Evolutionary conservation across 1,284 basidiomycete genomes (phyloP).

Genomic region (Phellopilus nigrolimitatus): DNA sequence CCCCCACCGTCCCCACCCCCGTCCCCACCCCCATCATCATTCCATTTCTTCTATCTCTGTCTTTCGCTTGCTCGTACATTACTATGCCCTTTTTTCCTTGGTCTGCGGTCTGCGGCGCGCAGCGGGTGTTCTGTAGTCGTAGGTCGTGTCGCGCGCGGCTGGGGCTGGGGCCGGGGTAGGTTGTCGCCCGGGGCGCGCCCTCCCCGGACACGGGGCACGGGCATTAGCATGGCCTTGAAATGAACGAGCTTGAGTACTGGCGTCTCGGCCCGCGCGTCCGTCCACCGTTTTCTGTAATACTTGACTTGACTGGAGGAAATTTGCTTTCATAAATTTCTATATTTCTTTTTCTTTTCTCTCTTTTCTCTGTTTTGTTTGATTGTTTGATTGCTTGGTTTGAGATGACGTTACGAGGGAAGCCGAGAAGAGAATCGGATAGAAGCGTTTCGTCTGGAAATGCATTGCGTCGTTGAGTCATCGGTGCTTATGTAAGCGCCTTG

Average conservation of each 20-base stretch:
- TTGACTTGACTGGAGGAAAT: neutral
- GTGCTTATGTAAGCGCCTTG: no score
- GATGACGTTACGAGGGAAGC: no score
- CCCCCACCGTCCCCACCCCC: neutral
- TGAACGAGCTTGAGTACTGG: neutral
- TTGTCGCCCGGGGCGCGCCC: neutral
- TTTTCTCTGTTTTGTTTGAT: no score
- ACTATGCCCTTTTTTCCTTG: conserved; percentile 8
- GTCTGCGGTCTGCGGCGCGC: conserved; percentile 12
- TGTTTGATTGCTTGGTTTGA: no score
- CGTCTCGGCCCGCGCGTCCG: neutral
- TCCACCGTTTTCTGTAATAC: neutral
- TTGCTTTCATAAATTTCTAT: neutral
- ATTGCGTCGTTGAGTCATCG: no score
- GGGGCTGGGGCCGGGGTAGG: neutral
- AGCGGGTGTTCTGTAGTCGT: neutral
- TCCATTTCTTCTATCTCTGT: conserved; percentile 1
- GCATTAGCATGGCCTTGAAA: no score
- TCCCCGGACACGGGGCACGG: no score
- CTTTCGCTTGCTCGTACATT: conserved; percentile 15
- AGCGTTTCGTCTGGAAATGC: no score
- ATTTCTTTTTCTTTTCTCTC: neutral
- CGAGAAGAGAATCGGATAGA: no score
- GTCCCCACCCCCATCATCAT: neutral
- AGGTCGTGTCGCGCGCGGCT: neutral